These are phyloP conservation scores for Symmetrospora coprosmae DNA, from an alignment of 768 basidiomycete species.

Conservation along the genomic window DNA sequence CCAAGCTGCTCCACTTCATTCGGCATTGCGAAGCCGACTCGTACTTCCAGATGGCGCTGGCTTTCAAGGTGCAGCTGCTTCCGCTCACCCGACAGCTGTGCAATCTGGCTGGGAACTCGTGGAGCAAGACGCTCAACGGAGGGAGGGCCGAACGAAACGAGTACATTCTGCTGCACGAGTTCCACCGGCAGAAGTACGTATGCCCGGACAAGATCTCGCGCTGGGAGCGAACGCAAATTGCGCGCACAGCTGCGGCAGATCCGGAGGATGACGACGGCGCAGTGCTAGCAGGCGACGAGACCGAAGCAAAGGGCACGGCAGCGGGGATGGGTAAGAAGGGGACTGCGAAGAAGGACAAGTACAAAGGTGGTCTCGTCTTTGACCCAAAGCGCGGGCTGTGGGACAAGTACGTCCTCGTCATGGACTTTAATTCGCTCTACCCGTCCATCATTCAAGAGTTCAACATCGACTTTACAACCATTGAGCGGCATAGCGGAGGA, in stretches of 20 bases:
- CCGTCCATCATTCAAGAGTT: conserved; percentile 99
- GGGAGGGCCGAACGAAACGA: conserved; percentile 98
- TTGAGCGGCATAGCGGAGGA: conserved; percentile 44
- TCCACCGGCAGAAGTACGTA: conserved; percentile 87
- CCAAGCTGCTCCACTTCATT: conserved; percentile 69
- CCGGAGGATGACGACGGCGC: conserved; percentile 46
- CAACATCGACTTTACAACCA: conserved; percentile 97
- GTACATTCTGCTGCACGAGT: conserved; percentile 95
- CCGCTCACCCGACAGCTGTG: conserved; percentile 86
- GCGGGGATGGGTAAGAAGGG: too few species aligned
- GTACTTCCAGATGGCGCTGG: conserved; percentile 94
- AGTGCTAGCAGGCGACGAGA: conserved; percentile 36
- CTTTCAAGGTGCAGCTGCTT: conserved; percentile 79
- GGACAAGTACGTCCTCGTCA: conserved; percentile 93
- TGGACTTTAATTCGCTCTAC: conserved; percentile 99
- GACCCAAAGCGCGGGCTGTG: conserved; percentile 89
- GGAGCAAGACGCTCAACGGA: conserved; percentile 94
- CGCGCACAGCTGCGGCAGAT: conserved; percentile 43
- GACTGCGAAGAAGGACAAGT: conserved; percentile 59
- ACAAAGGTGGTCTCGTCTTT: conserved; percentile 95
- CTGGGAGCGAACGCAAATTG: conserved; percentile 58
- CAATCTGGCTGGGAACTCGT: conserved; percentile 88
- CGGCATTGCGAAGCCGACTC: conserved; percentile 90
- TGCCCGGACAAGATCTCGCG: conserved; percentile 70
- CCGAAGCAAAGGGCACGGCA: conserved; percentile 48